Conservation (phyloP, 768 basidiomycete genomes). For the Tubosaeta brunneosetosa region DNA sequence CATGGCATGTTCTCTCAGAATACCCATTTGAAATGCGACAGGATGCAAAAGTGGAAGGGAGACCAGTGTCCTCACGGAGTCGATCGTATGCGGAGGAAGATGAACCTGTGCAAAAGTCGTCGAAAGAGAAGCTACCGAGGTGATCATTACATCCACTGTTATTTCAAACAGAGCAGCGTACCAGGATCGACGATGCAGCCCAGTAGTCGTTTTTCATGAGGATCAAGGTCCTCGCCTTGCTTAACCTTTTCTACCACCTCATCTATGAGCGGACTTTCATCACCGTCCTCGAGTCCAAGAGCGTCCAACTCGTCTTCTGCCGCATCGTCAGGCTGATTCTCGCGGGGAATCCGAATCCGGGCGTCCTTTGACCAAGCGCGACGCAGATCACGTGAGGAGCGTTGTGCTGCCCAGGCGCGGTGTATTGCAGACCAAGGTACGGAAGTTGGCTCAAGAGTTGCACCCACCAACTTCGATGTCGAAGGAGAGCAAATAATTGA, state of each 20-base stretch:
- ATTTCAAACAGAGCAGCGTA: conserved; percentile 27
- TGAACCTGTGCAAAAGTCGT: conserved; percentile 88
- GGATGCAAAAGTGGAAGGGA: conserved; percentile 86
- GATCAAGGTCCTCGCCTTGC: conserved; percentile 69
- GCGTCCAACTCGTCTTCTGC: conserved; percentile 29
- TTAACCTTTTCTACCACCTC: conserved; percentile 74
- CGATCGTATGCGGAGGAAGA: conserved; percentile 82
- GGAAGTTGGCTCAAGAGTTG: conserved; percentile 43
- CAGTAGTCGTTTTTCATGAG: conserved; percentile 77
- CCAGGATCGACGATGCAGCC: conserved; percentile 83
- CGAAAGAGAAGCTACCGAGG: conserved; percentile 55
- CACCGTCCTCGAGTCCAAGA: conserved; percentile 32
- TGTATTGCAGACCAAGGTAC: conserved; percentile 67
- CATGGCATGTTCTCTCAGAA: conserved; percentile 89
- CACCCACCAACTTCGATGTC: conserved; percentile 17
- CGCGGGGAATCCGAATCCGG: conserved; percentile 29
- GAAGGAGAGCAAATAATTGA: conserved; percentile 9
- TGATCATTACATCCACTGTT: not conserved
- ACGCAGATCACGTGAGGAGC: conserved; percentile 46
- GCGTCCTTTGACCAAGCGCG: conserved; percentile 59
- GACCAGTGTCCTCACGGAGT: conserved; percentile 87
- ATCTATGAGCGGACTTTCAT: conserved; percentile 37
- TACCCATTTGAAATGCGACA: conserved; percentile 80
- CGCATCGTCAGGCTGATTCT: conserved; percentile 33
- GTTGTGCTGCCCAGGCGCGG: conserved; percentile 59